Percentiles rank a stretch among this genome's conserved stretches.
These are phyloP conservation scores for Evansstolkia leycettana DNA, from an alignment of 495 filamentous ascomycete species.

Conservation along the genomic window DNA sequence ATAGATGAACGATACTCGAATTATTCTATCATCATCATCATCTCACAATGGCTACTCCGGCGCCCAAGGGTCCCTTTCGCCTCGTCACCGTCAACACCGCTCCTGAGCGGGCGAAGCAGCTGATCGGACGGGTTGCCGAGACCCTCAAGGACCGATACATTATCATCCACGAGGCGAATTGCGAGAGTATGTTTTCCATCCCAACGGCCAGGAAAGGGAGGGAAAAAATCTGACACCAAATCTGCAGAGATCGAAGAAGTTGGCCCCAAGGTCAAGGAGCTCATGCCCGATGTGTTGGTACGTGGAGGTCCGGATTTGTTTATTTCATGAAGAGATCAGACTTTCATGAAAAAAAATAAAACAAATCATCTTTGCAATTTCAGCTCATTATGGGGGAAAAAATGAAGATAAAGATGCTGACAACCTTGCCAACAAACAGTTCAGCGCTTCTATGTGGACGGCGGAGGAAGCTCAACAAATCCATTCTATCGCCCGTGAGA, in stretches of 20 bases:
- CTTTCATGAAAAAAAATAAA: too few species aligned
- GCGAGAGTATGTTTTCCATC: constrained; percentile 29
- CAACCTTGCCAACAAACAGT: constrained; percentile 26
- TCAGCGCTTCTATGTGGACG: constrained; percentile 60
- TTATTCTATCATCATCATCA: neutral
- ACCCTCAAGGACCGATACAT: constrained; percentile 46
- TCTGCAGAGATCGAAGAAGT: constrained; percentile 39
- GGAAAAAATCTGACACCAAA: too few species aligned
- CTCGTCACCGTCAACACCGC: constrained; percentile 60
- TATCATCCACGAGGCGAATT: constrained; percentile 48
- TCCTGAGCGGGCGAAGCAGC: constrained; percentile 48
- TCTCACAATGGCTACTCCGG: constrained; percentile 30
- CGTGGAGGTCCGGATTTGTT: too few species aligned
- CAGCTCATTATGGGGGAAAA: too few species aligned
- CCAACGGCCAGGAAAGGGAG: neutral
- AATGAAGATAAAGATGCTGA: too few species aligned
- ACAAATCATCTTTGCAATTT: constrained; percentile 1
- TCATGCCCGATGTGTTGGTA: constrained; percentile 41
- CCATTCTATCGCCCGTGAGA: constrained; percentile 38
- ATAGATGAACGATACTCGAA: too few species aligned
- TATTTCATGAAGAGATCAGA: too few species aligned
- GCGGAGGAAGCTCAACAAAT: constrained; percentile 43
- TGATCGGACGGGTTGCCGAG: constrained; percentile 48
- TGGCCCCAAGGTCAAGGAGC: constrained; percentile 31
- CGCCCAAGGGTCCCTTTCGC: constrained; percentile 42